Evolutionary conservation across 106 monocot genomes (phyloP).

Genomic region (Dendrobium nobile): DNA sequence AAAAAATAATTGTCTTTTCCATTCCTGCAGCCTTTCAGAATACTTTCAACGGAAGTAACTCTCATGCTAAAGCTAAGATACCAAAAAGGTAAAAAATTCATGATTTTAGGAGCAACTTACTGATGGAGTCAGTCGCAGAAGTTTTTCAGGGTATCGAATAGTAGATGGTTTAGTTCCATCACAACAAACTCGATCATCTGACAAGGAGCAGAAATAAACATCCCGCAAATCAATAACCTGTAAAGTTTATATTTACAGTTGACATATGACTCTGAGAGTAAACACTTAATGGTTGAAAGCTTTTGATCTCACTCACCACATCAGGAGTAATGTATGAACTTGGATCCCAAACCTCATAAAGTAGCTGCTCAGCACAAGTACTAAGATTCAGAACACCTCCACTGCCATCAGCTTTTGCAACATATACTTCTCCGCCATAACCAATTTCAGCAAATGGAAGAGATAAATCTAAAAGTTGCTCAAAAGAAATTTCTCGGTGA

Average conservation of each 20-base stretch:
- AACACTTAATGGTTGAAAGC: neutral
- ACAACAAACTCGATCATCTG: constrained; percentile 58
- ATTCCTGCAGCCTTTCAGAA: neutral
- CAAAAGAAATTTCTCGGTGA: constrained; percentile 55
- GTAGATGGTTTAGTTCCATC: constrained; percentile 66
- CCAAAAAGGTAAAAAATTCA: neutral
- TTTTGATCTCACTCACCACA: constrained; percentile 46
- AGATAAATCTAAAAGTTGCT: constrained; percentile 82
- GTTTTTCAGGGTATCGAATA: constrained; percentile 44
- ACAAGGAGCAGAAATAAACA: constrained; percentile 56
- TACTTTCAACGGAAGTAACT: neutral
- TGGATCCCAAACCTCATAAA: constrained; percentile 96
- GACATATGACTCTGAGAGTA: constrained; percentile 3
- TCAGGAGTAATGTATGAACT: constrained; percentile 82
- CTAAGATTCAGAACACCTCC: constrained; percentile 59
- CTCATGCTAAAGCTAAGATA: neutral
- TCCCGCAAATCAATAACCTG: constrained; percentile 71
- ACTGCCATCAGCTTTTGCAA: constrained; percentile 80
- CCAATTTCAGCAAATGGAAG: constrained; percentile 92
- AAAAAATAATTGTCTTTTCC: neutral
- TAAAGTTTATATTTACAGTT: constrained; percentile 7
- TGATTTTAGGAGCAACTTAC: constrained; percentile 31
- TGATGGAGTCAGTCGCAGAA: constrained; percentile 65
- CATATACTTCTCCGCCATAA: constrained; percentile 58
- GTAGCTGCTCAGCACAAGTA: constrained; percentile 93